Base-by-base conservation (phyloP, 2,329 filamentous ascomycete genomes). In the Diaporthe sp. region DNA sequence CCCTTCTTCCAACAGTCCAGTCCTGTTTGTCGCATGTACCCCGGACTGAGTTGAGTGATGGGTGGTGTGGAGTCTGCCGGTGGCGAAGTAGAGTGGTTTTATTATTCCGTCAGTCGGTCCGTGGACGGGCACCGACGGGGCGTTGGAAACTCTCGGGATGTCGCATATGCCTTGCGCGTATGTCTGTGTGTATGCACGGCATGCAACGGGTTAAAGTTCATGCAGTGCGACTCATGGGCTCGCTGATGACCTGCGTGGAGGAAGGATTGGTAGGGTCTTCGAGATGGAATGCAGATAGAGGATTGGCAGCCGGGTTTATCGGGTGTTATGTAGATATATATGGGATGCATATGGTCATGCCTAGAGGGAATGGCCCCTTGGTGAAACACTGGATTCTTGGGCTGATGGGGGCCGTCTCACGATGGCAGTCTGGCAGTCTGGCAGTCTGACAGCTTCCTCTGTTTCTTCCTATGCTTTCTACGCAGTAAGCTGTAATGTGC, bases 351-450 rank as follows among this genome's bases (percentile, higher is more conserved):
- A 13, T 59, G 39, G 39, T 7, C 35, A 42, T 32, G 27, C 66
- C 53, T 51, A 9, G 51, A 37, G 42, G 68, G 17, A 71, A 37
- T 71, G 55, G 44, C 69, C 69, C 69, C 69, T 35, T 37, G 47
- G 69, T 71, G 69, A 63, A 71, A 71, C 69, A 63, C 17, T 63
- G 55, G 56, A 30, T 4, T 39, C 39, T 27, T 53, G 63, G 44
- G n/a, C 15, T 51, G 17, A 39, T 68, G 22, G 44, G 63, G 47
- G 44, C 39, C 42, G 61, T 65, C 61, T 65, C 42, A 65, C 61
- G 61, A 65, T 65, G 19, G n/a, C 47, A 25, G 47, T n/a, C n/a
- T n/a, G n/a, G n/a, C n/a, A n/a, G n/a, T n/a, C n/a, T n/a, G n/a
- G n/a, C n/a, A n/a, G n/a, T n/a, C 32, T 53, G 19, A 19, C 59